These are phyloP conservation scores for Ceratorhiza oryzae-sativae DNA, from an alignment of 1,284 basidiomycete species.

Conservation along the genomic window DNA sequence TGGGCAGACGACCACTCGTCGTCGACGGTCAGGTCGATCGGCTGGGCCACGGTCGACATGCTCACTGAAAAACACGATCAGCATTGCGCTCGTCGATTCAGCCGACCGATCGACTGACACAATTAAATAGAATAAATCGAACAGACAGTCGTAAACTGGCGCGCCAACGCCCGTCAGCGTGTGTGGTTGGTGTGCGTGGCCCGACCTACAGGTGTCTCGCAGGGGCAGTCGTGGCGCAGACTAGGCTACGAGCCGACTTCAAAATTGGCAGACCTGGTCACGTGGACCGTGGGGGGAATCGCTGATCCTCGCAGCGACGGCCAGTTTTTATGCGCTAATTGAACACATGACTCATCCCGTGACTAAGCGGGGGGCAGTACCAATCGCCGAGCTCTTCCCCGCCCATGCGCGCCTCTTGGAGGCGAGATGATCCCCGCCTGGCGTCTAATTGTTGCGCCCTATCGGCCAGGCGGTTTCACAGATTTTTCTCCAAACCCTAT, in stretches of 20 bases:
- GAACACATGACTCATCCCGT: slow-evolving; percentile 26
- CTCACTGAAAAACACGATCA: slow-evolving; percentile 11
- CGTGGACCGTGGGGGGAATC: slow-evolving; percentile 10
- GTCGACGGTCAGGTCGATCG: slow-evolving; percentile 34
- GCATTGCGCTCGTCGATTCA: not conserved
- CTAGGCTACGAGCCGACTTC: not conserved
- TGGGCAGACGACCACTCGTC: slow-evolving; percentile 30
- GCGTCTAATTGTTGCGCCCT: not conserved
- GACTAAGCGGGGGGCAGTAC: slow-evolving; percentile 1
- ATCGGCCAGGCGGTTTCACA: not conserved
- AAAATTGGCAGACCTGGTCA: slow-evolving; percentile 25
- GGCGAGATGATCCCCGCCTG: not conserved
- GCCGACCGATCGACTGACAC: not conserved
- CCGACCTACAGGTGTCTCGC: not conserved
- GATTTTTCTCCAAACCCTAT: not conserved
- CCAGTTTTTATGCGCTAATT: not conserved
- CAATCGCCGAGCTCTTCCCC: slow-evolving; percentile 1
- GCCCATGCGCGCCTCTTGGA: not conserved
- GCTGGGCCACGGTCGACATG: slow-evolving; percentile 35
- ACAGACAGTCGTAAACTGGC: not conserved
- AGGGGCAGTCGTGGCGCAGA: slow-evolving; percentile 25
- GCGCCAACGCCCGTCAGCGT: too few relatives aligned
- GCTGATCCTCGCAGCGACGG: not conserved
- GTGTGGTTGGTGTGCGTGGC: too few relatives aligned
- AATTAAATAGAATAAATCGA: not conserved